Conservation (phyloP, 2,329 filamentous ascomycete genomes). For the Tolypocladium ovalisporum region DNA sequence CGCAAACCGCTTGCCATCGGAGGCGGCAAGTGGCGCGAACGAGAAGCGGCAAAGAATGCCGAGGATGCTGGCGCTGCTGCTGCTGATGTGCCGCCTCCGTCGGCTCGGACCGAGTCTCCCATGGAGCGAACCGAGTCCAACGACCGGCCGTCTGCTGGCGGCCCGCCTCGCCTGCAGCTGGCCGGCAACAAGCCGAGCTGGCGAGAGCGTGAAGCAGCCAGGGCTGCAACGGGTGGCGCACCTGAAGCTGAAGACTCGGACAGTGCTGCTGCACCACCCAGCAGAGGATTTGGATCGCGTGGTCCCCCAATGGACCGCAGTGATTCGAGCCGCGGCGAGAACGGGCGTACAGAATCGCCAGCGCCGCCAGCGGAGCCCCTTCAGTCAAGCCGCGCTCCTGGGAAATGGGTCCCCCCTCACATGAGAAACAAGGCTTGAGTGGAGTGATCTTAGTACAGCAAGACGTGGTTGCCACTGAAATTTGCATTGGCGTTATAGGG, state of each 20-base stretch:
- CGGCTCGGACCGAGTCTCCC: constrained; percentile 16
- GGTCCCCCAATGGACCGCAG: constrained; percentile 31
- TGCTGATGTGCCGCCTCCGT: constrained; percentile 17
- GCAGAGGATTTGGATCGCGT: constrained; percentile 23
- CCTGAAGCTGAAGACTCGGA: constrained; percentile 26
- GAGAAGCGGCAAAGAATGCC: constrained; percentile 19
- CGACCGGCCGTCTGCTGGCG: constrained; percentile 28
- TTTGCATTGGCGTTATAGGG: constrained; percentile 27
- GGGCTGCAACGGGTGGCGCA: constrained; percentile 19
- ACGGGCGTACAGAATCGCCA: constrained; percentile 27
- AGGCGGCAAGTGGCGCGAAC: constrained; percentile 31
- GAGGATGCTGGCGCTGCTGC: constrained; percentile 14
- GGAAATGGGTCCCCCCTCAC: constrained; percentile 49
- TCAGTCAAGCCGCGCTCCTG: constrained; percentile 39
- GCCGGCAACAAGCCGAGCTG: constrained; percentile 54
- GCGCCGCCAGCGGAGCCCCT: constrained; percentile 36
- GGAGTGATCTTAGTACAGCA: constrained; percentile 3
- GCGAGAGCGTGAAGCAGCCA: constrained; percentile 60
- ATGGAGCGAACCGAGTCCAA: constrained; percentile 37
- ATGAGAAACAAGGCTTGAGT: constrained; percentile 21
- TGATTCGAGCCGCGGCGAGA: constrained; percentile 31
- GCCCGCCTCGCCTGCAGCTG: constrained; percentile 52
- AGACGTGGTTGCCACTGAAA: constrained; percentile 6
- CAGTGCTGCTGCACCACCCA: constrained; percentile 31
- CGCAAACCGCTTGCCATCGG: constrained; percentile 23